Evolutionary conservation across 164 flowering plant genomes (phyloP), one percentile per base, ranked within the genome.

Genomic region (Dillenia suffruticosa): DNA sequence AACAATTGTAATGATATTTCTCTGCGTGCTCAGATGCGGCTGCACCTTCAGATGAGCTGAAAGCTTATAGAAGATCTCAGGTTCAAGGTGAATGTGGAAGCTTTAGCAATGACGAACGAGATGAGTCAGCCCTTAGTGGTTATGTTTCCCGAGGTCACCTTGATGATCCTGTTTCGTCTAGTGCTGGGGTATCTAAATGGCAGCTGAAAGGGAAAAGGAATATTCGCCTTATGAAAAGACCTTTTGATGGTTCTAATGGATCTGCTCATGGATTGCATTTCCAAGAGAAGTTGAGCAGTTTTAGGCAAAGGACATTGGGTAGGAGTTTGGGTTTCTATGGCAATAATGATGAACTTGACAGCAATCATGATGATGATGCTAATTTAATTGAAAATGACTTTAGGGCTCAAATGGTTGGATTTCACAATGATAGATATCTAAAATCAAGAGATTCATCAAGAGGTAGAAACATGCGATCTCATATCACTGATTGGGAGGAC

Each of bases 191-290:
- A 32, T 95, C 97, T 59, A 85, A 87, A 69, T 94, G 99, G 97
- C 87, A 84, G 58, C 63, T 79, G 59, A 95, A 88, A 76, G 91
- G 99, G 65, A 95, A 90, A 70, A 79, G 97, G 64, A 92, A 95
- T 57, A 75, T 68, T 56, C 88, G 96, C 19, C 66, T 83, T 63
- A 56, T 68, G 43, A 88, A 80, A 67, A 78, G 79, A 62, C 67
- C 77, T 12, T 15, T 61, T 16, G 82, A 73, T 54, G 54, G 24
- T 70, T 59, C 54, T 4, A 63, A 66, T 61, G 76, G 79, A 51
- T 63, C 70, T 8, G 52, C 10, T 49, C 64, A 66, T 66, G 73
- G 69, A 58, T 57, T 54, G 26, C 66, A 64, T 68, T 51, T 63
- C 32, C 80, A 80, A 58, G 73, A 58, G 43, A 76, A 62, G 59